These are phyloP conservation scores for Dictyostelium citrinum DNA, from an alignment of 78 protist species.

Conservation along the genomic window DNA sequence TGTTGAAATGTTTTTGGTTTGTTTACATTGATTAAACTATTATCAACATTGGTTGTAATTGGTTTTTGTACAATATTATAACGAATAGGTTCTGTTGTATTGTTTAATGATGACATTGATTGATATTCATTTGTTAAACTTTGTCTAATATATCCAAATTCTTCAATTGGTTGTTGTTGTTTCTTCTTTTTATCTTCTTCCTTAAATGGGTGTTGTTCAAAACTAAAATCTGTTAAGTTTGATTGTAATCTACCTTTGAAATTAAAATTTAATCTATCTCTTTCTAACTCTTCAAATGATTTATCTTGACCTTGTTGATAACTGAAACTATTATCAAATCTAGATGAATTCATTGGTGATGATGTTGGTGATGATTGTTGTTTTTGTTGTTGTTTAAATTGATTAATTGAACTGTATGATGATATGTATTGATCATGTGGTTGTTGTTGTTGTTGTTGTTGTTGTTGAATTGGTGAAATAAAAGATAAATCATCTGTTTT, in stretches of 20 bases:
- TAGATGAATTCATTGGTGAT: not conserved
- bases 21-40: not conserved
- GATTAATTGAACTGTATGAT: not conserved
- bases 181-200: not conserved
- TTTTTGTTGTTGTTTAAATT: not conserved
- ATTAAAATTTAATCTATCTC: slow-evolving; percentile 1
- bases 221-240: slow-evolving; percentile 6
- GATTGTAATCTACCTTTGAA: slow-evolving; percentile 35
- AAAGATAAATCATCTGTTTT: not conserved
- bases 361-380: not conserved
- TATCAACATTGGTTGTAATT: not conserved
- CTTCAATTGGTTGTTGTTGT: not conserved
- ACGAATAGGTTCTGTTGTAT: slow-evolving; percentile 12
- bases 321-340: not conserved
- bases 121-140: not conserved
- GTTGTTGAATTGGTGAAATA: not conserved
- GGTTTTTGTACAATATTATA: slow-evolving; percentile 27
- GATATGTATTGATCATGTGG: not conserved
- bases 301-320: not conserved
- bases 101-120: not conserved
- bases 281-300: slow-evolving; percentile 13
- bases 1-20: slow-evolving; percentile 6
- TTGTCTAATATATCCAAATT: not conserved
- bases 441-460: not conserved
- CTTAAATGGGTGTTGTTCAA: not conserved